Evolutionary conservation across 768 basidiomycete genomes (phyloP).

Genomic region (Chalciporus pseudorubinellus): DNA sequence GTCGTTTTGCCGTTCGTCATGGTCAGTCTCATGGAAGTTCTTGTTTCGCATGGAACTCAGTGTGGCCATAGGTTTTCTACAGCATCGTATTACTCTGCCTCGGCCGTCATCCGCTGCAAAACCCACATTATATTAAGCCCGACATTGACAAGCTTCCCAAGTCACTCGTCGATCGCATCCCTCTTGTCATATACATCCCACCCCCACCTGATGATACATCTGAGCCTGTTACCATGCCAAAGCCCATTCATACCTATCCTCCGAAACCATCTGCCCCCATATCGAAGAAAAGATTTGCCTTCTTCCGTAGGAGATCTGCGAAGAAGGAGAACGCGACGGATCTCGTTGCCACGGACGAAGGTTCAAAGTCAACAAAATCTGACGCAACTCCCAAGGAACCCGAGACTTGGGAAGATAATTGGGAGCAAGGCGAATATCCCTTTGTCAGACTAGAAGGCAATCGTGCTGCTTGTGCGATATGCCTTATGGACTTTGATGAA

Average conservation of each 20-base stretch:
- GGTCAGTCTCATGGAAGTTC: conserved; percentile 43
- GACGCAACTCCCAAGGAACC: conserved; percentile 29
- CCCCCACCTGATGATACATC: conserved; percentile 57
- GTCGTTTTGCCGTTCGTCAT: conserved; percentile 76
- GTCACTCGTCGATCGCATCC: conserved; percentile 72
- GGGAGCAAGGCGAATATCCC: conserved; percentile 75
- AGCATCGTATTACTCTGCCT: conserved; percentile 77
- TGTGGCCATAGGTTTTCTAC: conserved; percentile 58
- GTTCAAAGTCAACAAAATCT: conserved; percentile 3
- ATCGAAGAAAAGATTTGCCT: conserved; percentile 50
- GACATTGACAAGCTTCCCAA: conserved; percentile 75
- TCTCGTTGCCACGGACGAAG: conserved; percentile 18
- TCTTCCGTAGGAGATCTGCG: conserved; percentile 38
- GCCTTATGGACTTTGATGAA: conserved; percentile 81
- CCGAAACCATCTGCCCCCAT: conserved; percentile 42
- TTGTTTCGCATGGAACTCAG: conserved; percentile 4
- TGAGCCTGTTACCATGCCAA: conserved; percentile 41
- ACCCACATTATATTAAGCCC: conserved; percentile 69
- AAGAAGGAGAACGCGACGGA: conserved; percentile 22
- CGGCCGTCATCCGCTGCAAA: conserved; percentile 77
- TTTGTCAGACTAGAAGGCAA: conserved; percentile 82
- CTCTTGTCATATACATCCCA: conserved; percentile 83
- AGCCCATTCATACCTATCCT: conserved; percentile 58
- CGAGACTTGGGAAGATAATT: conserved; percentile 71
- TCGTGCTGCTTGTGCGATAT: conserved; percentile 81